Conservation (phyloP, 1,284 basidiomycete genomes). For the Melampsora larici-populina region DNA sequence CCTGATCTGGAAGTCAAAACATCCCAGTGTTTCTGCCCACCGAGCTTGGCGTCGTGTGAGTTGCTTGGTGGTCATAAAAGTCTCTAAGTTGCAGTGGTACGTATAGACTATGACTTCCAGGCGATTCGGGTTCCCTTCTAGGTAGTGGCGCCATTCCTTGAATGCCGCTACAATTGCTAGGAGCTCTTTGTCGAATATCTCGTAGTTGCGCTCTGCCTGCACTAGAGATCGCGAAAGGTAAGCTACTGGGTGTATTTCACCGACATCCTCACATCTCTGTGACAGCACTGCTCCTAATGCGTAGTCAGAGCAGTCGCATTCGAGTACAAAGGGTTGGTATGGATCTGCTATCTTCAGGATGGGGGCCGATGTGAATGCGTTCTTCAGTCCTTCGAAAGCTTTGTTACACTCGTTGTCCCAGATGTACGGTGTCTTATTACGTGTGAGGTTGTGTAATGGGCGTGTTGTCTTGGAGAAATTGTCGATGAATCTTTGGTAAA, state of each 20-base stretch:
- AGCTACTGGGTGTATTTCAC: constrained; percentile 2
- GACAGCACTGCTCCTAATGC: too few relatives aligned
- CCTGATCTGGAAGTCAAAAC: constrained; percentile 3
- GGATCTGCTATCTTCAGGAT: too few relatives aligned
- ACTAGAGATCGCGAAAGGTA: not conserved
- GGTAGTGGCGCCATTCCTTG: constrained; percentile 3
- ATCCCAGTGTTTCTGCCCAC: not conserved
- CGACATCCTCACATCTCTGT: not conserved
- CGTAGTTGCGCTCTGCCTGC: not conserved
- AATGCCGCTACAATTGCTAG: constrained; percentile 1
- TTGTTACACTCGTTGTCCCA: not conserved
- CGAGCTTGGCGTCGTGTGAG: too few relatives aligned
- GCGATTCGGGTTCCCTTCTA: not conserved
- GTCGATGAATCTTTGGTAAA: constrained; percentile 57
- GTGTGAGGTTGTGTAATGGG: not conserved
- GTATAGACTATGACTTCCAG: constrained; percentile 13
- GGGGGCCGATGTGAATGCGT: too few relatives aligned
- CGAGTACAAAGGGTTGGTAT: too few relatives aligned
- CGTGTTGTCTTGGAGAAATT: too few relatives aligned
- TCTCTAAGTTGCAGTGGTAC: constrained; percentile 8
- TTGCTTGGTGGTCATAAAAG: constrained; percentile 15
- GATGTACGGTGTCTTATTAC: not conserved
- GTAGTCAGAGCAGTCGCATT: too few relatives aligned
- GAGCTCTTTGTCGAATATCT: too few relatives aligned
- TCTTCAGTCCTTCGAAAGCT: not conserved